Evolutionary conservation across 192 early-diverging fungal genomes (phyloP).

Genomic region (Obelidium mucronatum): DNA sequence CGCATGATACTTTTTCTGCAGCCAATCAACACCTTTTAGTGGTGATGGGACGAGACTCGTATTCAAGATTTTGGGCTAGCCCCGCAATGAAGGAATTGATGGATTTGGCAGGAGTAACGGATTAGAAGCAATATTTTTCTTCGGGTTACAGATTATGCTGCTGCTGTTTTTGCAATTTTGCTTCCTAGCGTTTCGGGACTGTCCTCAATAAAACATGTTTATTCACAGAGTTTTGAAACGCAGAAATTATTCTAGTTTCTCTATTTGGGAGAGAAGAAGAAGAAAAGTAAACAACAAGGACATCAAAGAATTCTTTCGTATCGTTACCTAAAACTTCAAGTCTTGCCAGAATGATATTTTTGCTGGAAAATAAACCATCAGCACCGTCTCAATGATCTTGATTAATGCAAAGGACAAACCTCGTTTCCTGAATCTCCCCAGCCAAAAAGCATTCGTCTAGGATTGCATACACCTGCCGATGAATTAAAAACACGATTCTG

Average conservation of each 20-base stretch:
- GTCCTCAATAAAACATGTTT: neutral
- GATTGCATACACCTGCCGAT: slow-evolving; percentile 77
- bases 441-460: slow-evolving; percentile 98
- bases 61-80: slow-evolving; percentile 22
- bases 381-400: neutral
- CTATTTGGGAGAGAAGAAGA: neutral
- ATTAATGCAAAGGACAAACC: slow-evolving; percentile 40
- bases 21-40: slow-evolving; percentile 15
- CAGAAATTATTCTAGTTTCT: neutral
- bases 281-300: neutral
- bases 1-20: slow-evolving; percentile 26
- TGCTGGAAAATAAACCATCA: slow-evolving; percentile 38
- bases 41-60: neutral
- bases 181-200: neutral
- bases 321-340: slow-evolving; percentile 62
- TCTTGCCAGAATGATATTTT: slow-evolving; percentile 54
- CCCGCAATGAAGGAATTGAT: slow-evolving; percentile 14
- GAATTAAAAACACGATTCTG: neutral
- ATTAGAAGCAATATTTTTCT: no score
- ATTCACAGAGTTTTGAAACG: neutral
- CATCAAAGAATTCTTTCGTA: slow-evolving; percentile 29
- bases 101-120: neutral
- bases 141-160: no score
- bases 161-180: no score
- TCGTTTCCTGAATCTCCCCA: slow-evolving; percentile 98